Conservation (phyloP, 1,284 basidiomycete species). For the Tetrapyrgos nigripes region DNA sequence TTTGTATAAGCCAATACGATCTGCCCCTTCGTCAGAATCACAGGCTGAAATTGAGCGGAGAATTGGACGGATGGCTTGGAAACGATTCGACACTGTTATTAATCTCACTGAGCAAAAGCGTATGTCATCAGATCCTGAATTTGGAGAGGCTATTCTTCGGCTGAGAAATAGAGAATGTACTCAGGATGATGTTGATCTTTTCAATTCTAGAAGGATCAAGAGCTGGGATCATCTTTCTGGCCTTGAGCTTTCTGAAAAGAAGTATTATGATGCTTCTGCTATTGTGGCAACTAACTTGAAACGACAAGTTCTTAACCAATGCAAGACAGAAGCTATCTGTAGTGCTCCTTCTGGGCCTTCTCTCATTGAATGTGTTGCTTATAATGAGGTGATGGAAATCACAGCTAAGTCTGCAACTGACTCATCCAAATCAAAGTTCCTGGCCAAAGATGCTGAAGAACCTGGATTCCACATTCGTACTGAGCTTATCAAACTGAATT, state of each 20-base stretch:
- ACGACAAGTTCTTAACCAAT: conserved; percentile 21
- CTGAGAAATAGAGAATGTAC: conserved; percentile 1
- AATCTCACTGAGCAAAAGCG: conserved; percentile 1
- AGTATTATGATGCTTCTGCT: background rate
- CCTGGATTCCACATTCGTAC: no score
- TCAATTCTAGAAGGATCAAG: no score
- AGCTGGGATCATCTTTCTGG: no score
- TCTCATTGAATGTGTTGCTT: no score
- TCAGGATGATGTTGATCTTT: conserved; percentile 3
- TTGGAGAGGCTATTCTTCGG: background rate
- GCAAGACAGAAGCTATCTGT: conserved; percentile 19
- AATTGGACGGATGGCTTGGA: conserved; percentile 7
- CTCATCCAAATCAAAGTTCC: no score
- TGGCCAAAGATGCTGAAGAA: conserved; percentile 1
- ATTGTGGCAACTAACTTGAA: conserved; percentile 23
- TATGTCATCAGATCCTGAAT: conserved; percentile 1
- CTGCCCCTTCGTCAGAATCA: background rate
- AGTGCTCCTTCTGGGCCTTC: no score
- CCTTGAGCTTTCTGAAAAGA: background rate
- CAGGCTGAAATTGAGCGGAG: background rate
- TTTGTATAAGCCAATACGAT: conserved; percentile 1
- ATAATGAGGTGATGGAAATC: no score
- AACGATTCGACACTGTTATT: no score
- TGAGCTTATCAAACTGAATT: conserved; percentile 8
- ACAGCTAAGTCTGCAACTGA: no score